Base-by-base conservation (phyloP, 495 filamentous ascomycete species). In the Podospora pseudocomata region DNA sequence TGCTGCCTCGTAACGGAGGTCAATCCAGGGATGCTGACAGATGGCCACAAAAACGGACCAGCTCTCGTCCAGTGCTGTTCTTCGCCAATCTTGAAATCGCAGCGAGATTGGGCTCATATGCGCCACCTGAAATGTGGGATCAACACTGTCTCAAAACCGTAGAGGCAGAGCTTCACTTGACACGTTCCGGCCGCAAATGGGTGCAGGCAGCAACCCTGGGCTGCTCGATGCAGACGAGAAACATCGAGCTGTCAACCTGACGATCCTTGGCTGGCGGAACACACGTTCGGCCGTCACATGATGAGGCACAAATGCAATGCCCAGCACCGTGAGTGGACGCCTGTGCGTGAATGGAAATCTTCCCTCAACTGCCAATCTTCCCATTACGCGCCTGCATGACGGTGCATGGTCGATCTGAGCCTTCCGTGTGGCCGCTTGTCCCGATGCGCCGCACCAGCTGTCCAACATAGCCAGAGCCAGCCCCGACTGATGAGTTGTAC, bases 301-400 rank as follows among this genome's bases (percentile, higher is more conserved):
- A 75, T 71, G 72, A 64, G 53, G 65, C 64, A 61, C 49, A 61
- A 62, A 74, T 75, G 74, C 72, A 71, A 67, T 61, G 66, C 30
- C 64, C 65, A 23, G 65, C 59, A 19, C 67, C 64, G 53, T 66
- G 60, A 73, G 61, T 71, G 71, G 71, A 55, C 64, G 53, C 64
- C 30, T 13, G 55, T 34, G 44, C 65, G 30, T 66, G 67, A 73
- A 75, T 70, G 59, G 66, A 65, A 72, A 59, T 53, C 65, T 49
- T 68, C 58, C 67, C 61, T 70, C 58, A 75, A 67, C 67, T 67
- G 71, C 70, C 68, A 60, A 61, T 65, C 63, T 54, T 49, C 32
- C 20, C 44, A 64, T 54, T 28, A 44, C 39, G 63, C 20, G 62
- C 66, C 59, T 23, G 65, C n/a, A 63, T 65, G 65, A 70, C 67